Percentiles rank a stretch among this genome's conserved stretches.
phyloP scores from a whole-genome alignment of 2,329 filamentous ascomycete species.

The Ceratocystis ficicola region DNA sequence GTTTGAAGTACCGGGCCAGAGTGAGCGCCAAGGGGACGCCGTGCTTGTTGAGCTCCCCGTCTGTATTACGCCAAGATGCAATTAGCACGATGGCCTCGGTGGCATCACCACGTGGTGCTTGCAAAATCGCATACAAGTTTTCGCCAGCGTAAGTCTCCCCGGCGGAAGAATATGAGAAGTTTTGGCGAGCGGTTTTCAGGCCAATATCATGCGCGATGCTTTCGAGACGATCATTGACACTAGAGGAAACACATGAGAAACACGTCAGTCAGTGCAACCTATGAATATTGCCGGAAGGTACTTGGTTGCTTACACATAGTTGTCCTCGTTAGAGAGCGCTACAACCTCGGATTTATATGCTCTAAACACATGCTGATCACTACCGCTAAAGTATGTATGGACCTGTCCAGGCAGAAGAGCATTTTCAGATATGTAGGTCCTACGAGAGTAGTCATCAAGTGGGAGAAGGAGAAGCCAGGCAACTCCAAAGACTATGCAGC shows the following conservation, averaged over 20 bases:
- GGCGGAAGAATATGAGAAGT: slow-evolving; percentile 71
- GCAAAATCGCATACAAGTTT: slow-evolving; percentile 87
- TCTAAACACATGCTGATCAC: slow-evolving; percentile 86
- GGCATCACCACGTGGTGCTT: slow-evolving; percentile 86
- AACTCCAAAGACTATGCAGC: slow-evolving; percentile 75
- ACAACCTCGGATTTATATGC: slow-evolving; percentile 80
- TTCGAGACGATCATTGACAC: slow-evolving; percentile 58
- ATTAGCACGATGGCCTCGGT: slow-evolving; percentile 94
- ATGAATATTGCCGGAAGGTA: neutral
- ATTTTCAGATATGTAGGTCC: slow-evolving; percentile 95
- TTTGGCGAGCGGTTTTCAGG: slow-evolving; percentile 76
- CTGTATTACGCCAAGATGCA: slow-evolving; percentile 74
- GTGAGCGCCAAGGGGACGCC: slow-evolving; percentile 79
- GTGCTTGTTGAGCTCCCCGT: slow-evolving; percentile 67
- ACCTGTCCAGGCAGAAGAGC: slow-evolving; percentile 90
- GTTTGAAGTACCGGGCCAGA: slow-evolving; percentile 86
- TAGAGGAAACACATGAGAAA: slow-evolving; percentile 24
- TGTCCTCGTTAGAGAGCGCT: slow-evolving; percentile 42
- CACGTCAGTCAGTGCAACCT: neutral
- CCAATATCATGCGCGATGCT: slow-evolving; percentile 66
- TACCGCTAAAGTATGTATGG: slow-evolving; percentile 93
- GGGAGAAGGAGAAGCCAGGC: slow-evolving; percentile 84
- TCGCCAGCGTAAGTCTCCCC: slow-evolving; percentile 64
- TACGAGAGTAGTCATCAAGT: slow-evolving; percentile 77
- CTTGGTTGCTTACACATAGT: slow-evolving; percentile 37